phyloP scores from a whole-genome alignment of 352 stramenopile genomes.

The Phytophthora niederhauseri region DNA sequence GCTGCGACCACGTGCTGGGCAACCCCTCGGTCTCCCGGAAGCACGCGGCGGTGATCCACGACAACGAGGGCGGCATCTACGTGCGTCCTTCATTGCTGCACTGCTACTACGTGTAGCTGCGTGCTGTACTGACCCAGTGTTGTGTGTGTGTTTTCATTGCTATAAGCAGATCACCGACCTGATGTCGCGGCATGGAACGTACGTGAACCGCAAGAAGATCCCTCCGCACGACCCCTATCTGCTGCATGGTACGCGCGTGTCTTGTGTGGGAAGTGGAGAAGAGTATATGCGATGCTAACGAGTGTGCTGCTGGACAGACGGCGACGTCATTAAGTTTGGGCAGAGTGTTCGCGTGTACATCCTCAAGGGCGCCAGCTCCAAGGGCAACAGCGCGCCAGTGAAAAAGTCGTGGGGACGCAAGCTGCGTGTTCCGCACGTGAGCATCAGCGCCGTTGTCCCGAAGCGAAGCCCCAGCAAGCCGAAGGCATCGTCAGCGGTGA shows the following conservation, averaged over 20 bases:
- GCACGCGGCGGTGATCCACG: constrained; percentile 87
- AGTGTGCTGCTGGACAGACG: constrained; percentile 45
- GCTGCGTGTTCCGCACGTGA: constrained; percentile 73
- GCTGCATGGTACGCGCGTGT: constrained; percentile 57
- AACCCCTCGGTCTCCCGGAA: constrained; percentile 90
- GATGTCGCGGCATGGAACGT: constrained; percentile 90
- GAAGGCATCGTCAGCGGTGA: constrained; percentile 58
- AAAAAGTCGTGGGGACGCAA: constrained; percentile 88
- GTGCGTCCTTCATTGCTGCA: constrained; percentile 37
- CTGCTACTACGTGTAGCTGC: not conserved
- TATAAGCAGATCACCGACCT: constrained; percentile 79
- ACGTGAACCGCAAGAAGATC: constrained; percentile 84
- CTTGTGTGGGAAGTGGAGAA: not conserved
- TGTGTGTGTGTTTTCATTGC: not conserved
- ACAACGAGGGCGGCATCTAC: constrained; percentile 82
- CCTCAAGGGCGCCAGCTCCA: constrained; percentile 68
- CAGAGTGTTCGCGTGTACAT: constrained; percentile 89
- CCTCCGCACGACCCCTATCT: constrained; percentile 85
- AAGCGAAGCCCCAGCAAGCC: constrained; percentile 64
- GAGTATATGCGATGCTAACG: not conserved
- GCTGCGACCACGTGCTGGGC: constrained; percentile 85
- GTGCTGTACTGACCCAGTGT: not conserved
- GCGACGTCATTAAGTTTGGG: constrained; percentile 87
- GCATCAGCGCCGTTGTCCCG: constrained; percentile 71
- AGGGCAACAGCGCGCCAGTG: constrained; percentile 67